A percentile compares a stretch with the other conserved stretches of the same genome.
Conservation (phyloP, 345 rosid genomes). For the Diplotaxis tenuifolia region DNA sequence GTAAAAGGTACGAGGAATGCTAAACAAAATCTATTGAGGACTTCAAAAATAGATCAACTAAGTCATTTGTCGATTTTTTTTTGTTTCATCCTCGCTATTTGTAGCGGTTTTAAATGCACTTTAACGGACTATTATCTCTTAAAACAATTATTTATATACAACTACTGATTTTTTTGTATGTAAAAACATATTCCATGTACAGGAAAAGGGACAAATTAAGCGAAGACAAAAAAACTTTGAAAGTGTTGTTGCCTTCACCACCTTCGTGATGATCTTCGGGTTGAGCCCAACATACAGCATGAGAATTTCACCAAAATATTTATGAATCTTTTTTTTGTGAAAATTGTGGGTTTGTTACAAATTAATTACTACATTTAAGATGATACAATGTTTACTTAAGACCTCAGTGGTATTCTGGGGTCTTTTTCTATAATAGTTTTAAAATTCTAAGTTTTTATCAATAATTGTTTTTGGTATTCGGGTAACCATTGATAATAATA, state of each 20-base stretch:
- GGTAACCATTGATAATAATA: not conserved
- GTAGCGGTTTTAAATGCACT: not conserved
- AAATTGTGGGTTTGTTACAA: not conserved
- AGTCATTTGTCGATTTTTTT: constrained; percentile 9
- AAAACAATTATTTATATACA: not conserved
- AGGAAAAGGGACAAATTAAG: not conserved
- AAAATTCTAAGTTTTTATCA: not conserved
- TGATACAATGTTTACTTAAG: not conserved
- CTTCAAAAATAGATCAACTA: constrained; percentile 22
- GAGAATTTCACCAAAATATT: not conserved
- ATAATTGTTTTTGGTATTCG: not conserved
- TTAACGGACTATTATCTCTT: not conserved
- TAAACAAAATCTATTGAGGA: constrained; percentile 21
- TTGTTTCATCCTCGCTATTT: not conserved
- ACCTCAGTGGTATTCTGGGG: not conserved
- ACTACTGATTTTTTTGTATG: not conserved
- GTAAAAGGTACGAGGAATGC: not conserved
- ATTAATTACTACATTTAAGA: not conserved
- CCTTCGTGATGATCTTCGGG: not conserved
- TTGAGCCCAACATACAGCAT: not conserved
- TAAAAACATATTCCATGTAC: not conserved
- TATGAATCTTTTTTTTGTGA: not conserved
- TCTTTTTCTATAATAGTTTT: not conserved
- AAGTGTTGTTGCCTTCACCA: not conserved
- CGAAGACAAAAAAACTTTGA: not conserved